A percentile compares a stretch with the other conserved stretches of the same genome.
Conservation (phyloP, 345 rosid species). For the Lagerstroemia speciosa region DNA sequence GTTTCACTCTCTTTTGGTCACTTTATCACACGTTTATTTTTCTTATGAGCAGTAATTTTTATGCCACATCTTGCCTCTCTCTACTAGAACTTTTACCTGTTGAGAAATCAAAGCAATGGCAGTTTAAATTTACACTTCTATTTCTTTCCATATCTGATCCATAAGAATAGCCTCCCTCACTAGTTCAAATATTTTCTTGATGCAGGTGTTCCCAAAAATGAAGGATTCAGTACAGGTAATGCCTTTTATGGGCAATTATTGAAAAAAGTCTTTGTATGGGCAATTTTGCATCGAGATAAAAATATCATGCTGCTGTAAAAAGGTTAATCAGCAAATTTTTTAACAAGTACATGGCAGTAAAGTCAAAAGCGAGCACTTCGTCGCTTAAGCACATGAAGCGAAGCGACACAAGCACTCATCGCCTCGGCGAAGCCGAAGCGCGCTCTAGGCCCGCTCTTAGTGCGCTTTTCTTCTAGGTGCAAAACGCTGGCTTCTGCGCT, state of each 20-base stretch:
- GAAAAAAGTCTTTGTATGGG: no score
- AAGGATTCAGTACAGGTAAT: slow-evolving; percentile 70
- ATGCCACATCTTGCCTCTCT: not conserved
- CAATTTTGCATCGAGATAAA: not conserved
- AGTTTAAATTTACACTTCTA: not conserved
- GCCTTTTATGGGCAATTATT: slow-evolving; percentile 13
- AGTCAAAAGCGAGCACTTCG: no score
- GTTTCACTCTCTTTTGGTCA: not conserved
- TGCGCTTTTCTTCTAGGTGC: no score
- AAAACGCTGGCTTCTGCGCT: no score
- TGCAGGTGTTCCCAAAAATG: slow-evolving; percentile 90
- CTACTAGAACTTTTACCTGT: not conserved
- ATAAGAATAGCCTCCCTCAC: not conserved
- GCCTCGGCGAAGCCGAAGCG: no score
- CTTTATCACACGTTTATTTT: not conserved
- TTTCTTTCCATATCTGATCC: not conserved
- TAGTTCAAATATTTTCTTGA: slow-evolving; percentile 15
- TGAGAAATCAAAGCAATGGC: not conserved
- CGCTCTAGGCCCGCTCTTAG: no score
- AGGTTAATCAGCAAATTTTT: not conserved
- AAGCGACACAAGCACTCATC: no score
- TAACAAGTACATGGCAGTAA: no score
- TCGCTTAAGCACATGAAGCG: no score
- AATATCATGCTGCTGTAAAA: not conserved
- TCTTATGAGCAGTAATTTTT: not conserved